phyloP scores from a whole-genome alignment of 495 filamentous ascomycete species.

The Penicillium lagena region DNA sequence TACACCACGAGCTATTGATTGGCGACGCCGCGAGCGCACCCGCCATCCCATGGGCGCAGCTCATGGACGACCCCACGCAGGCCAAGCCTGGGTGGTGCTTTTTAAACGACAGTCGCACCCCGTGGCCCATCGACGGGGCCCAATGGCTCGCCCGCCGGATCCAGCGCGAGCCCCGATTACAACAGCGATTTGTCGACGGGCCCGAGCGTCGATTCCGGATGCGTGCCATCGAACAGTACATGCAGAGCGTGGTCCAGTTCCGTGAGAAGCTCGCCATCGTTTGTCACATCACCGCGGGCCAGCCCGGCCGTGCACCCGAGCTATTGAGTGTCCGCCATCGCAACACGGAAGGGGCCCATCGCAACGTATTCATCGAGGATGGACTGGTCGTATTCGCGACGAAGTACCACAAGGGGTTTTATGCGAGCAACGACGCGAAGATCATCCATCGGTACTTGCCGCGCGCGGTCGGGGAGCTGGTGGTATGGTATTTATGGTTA shows the following conservation, averaged over 20 bases:
- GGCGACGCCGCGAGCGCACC: neutral
- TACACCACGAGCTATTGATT: neutral
- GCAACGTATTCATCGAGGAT: slow-evolving; percentile 13
- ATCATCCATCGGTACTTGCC: slow-evolving; percentile 7
- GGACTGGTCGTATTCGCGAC: slow-evolving; percentile 1
- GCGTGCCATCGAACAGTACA: neutral
- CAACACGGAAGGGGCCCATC: slow-evolving; percentile 5
- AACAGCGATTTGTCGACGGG: neutral
- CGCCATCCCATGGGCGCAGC: slow-evolving; percentile 1
- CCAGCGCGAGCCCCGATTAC: neutral
- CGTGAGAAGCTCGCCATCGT: slow-evolving; percentile 15
- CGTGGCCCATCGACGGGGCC: neutral
- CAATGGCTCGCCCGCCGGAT: slow-evolving; percentile 3
- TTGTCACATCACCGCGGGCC: slow-evolving; percentile 14
- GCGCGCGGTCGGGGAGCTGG: neutral
- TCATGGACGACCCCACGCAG: slow-evolving; percentile 2
- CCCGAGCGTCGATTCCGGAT: neutral
- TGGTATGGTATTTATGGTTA: slow-evolving; percentile 16
- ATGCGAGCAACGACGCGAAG: slow-evolving; percentile 3
- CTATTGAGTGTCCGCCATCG: slow-evolving; percentile 15
- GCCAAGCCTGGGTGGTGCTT: slow-evolving; percentile 10
- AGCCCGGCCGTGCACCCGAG: slow-evolving; percentile 19
- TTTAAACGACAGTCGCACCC: slow-evolving; percentile 1
- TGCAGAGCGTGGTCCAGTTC: slow-evolving; percentile 4
- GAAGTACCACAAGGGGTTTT: slow-evolving; percentile 9